A percentile compares a stretch with the other conserved stretches of the same genome.
phyloP scores from a whole-genome alignment of 306 rosid species.

The Comarum palustre region DNA sequence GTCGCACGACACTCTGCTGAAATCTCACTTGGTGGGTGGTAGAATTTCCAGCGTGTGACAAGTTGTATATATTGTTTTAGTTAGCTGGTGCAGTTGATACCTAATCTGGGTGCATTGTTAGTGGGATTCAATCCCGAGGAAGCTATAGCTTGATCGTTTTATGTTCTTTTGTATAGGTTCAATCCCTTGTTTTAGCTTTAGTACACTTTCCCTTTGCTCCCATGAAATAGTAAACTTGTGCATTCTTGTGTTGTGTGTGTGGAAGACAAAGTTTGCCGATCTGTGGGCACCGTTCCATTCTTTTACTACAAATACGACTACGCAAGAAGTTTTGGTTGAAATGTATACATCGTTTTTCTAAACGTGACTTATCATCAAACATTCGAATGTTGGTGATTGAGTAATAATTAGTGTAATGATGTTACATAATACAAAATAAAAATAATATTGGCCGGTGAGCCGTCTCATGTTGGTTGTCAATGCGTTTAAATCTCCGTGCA shows the following conservation, averaged over 20 bases:
- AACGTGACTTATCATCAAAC: too few relatives aligned
- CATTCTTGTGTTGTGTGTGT: neutral
- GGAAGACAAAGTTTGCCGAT: neutral
- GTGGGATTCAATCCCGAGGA: conserved; percentile 64
- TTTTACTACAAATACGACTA: neutral
- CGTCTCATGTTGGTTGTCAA: too few relatives aligned
- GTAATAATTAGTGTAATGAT: too few relatives aligned
- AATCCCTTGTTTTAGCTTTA: neutral
- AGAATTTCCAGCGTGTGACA: too few relatives aligned
- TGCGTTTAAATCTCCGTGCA: too few relatives aligned
- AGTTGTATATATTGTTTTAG: too few relatives aligned
- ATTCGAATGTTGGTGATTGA: too few relatives aligned
- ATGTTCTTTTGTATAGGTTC: neutral
- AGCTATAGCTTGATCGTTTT: conserved; percentile 6
- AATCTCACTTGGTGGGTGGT: too few relatives aligned
- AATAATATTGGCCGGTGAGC: too few relatives aligned
- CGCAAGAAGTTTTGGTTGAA: neutral
- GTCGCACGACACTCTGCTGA: too few relatives aligned
- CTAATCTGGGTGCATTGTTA: conserved; percentile 43
- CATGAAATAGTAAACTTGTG: neutral
- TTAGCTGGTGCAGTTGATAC: conserved; percentile 25
- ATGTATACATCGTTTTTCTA: too few relatives aligned
- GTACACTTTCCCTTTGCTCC: neutral
- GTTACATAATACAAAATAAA: neutral
- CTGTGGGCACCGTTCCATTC: neutral